These are phyloP conservation scores for Clarkia xantiana DNA, from an alignment of 345 rosid genomes.

Conservation along the genomic window DNA sequence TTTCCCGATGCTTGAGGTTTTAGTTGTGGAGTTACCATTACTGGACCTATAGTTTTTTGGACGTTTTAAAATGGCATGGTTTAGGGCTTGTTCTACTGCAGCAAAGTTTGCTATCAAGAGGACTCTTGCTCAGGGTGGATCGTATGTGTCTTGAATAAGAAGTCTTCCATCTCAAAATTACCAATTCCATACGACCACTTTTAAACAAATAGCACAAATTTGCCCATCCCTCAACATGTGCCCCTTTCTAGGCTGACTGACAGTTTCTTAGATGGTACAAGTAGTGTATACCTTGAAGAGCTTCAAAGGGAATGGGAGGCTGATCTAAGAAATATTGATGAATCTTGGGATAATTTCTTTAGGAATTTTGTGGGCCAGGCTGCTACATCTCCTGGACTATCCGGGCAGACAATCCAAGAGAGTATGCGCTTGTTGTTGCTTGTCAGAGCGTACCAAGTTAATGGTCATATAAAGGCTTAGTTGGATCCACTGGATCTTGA, in stretches of 20 bases:
- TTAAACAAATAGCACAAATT: constrained; percentile 11
- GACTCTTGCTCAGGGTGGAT: constrained; percentile 10
- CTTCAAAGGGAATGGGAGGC: constrained; percentile 20
- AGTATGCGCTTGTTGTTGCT: constrained; percentile 13
- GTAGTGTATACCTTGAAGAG: constrained; percentile 17
- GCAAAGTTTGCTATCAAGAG: constrained; percentile 13
- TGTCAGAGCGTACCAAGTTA: constrained; percentile 16
- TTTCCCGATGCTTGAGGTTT: constrained; percentile 3
- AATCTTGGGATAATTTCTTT: constrained; percentile 17
- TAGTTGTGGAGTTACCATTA: constrained; percentile 1
- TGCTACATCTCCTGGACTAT: constrained; percentile 13
- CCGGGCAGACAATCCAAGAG: constrained; percentile 18
- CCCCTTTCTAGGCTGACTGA: constrained; percentile 13
- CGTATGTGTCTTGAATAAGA: constrained; percentile 9
- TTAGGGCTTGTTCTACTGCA: constrained; percentile 8
- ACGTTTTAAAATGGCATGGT: constrained; percentile 10
- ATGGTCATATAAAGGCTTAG: constrained; percentile 14
- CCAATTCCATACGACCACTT: constrained; percentile 7
- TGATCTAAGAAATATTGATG: constrained; percentile 14
- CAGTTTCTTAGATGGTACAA: constrained; percentile 16
- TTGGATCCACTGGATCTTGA: constrained; percentile 15
- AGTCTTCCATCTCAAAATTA: constrained; percentile 6
- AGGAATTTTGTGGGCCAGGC: constrained; percentile 18
- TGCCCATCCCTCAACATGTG: constrained; percentile 15
- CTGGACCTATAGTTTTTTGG: constrained; percentile 4